Conservation (phyloP, 2,329 filamentous ascomycete genomes). For the Juglanconis oblonga region DNA sequence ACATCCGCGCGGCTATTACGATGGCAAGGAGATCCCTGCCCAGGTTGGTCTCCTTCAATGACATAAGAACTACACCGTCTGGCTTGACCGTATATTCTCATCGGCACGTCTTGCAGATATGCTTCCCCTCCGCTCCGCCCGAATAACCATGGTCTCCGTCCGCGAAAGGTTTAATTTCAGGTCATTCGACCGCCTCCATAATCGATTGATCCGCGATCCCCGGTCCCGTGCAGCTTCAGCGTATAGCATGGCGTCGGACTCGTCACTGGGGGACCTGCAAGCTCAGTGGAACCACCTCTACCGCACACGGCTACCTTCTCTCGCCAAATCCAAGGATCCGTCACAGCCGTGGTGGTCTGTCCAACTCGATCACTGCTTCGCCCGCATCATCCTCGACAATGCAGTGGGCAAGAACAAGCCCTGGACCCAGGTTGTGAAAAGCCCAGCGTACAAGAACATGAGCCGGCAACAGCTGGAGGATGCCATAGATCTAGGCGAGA, state of each 20-base stretch:
- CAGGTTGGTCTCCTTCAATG: not conserved
- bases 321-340: constrained; percentile 8
- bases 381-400: constrained; percentile 11
- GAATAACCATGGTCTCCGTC: no score
- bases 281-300: constrained; percentile 6
- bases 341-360: constrained; percentile 11
- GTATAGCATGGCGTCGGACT: not conserved
- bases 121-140: no score
- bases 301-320: not conserved
- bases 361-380: constrained; percentile 11
- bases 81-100: not conserved
- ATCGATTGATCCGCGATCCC: not conserved
- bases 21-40: not conserved
- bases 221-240: not conserved
- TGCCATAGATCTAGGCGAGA: constrained; percentile 4
- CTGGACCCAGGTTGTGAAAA: constrained; percentile 11
- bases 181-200: no score
- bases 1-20: no score
- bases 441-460: constrained; percentile 13
- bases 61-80: not conserved
- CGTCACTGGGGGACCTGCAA: constrained; percentile 5
- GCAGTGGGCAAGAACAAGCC: constrained; percentile 2
- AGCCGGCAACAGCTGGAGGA: constrained; percentile 1
- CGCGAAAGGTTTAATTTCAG: no score
- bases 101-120: no score